phyloP scores from a whole-genome alignment of 306 rosid genomes.

The Trifolium dubium region DNA sequence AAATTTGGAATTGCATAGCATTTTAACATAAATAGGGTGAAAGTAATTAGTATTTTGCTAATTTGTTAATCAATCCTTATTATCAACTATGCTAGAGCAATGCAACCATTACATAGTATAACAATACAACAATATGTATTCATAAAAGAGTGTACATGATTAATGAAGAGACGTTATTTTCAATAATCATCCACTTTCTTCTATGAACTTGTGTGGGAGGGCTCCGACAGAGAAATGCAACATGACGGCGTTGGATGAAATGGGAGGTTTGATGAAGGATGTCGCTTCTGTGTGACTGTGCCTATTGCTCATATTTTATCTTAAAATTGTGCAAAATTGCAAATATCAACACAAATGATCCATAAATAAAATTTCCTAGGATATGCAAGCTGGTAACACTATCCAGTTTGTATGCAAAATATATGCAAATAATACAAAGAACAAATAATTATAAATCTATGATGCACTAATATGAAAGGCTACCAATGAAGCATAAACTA shows the following conservation, averaged over 20 bases:
- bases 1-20: not conserved
- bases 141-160: too few species aligned
- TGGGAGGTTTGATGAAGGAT: too few species aligned
- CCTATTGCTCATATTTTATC: too few species aligned
- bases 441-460: not conserved
- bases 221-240: too few species aligned
- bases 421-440: not conserved
- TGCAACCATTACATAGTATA: not conserved
- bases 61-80: not conserved
- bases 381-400: not conserved
- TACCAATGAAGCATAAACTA: slow-evolving; percentile 75
- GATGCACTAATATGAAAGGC: slow-evolving; percentile 64
- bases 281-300: too few species aligned
- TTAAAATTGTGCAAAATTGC: too few species aligned
- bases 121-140: too few species aligned
- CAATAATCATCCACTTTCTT: too few species aligned
- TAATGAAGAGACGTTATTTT: too few species aligned
- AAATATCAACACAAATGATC: not conserved
- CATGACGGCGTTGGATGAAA: too few species aligned
- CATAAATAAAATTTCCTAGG: not conserved
- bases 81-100: not conserved
- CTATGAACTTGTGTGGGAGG: too few species aligned
- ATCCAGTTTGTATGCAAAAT: not conserved
- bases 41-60: not conserved
- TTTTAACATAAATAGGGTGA: not conserved